These are phyloP conservation scores for Echites panduratus DNA, from an alignment of 257 asterid genomes.

Conservation along the genomic window DNA sequence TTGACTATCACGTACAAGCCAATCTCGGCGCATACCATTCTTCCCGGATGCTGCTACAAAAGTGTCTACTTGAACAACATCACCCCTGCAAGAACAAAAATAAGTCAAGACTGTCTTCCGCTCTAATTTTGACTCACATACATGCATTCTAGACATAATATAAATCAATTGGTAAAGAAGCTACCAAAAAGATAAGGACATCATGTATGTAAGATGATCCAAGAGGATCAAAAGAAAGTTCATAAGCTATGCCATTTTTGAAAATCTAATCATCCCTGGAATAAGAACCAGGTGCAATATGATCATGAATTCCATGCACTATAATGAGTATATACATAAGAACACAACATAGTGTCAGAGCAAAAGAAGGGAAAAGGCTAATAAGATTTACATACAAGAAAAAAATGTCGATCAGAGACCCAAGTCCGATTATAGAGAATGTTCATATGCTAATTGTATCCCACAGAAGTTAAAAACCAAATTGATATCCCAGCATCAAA, in stretches of 20 bases:
- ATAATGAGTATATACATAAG: neutral
- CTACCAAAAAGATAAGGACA: neutral
- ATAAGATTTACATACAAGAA: neutral
- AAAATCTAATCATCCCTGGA: neutral
- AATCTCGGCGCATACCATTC: conserved; percentile 98
- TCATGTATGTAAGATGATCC: neutral
- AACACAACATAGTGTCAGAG: too few species aligned
- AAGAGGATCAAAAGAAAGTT: neutral
- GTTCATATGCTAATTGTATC: neutral
- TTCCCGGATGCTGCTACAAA: conserved; percentile 98
- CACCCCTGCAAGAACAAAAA: conserved; percentile 21
- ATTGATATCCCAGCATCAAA: neutral
- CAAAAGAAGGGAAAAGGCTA: neutral
- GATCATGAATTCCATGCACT: neutral
- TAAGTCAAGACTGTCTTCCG: neutral
- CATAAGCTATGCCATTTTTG: neutral
- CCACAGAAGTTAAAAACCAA: neutral
- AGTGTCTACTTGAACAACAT: conserved; percentile 93
- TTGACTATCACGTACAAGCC: conserved; percentile 76
- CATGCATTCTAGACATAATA: neutral
- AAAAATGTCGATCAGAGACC: too few species aligned
- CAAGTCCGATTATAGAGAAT: too few species aligned
- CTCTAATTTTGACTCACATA: neutral
- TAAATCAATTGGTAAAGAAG: neutral
- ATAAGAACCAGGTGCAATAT: neutral